Conservation (phyloP, 352 stramenopile species). For the Thalassiosira sp. region DNA sequence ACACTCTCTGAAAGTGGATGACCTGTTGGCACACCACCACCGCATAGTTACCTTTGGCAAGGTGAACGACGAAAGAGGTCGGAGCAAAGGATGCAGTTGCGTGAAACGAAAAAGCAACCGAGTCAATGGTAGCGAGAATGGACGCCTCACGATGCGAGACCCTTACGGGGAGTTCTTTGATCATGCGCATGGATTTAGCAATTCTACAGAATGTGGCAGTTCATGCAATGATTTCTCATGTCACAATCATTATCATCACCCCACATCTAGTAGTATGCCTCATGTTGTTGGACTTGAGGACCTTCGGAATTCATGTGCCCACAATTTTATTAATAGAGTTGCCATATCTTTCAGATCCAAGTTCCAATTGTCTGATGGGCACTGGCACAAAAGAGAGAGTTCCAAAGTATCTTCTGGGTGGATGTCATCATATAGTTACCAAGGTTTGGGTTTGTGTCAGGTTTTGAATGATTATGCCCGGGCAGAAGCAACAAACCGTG, state of each 20-base stretch:
- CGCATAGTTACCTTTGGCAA: slow-evolving; percentile 6
- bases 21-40: slow-evolving; percentile 36
- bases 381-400: not conserved
- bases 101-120: slow-evolving; percentile 15
- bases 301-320: slow-evolving; percentile 42
- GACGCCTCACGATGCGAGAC: slow-evolving; percentile 49
- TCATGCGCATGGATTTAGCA: slow-evolving; percentile 45
- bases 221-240: slow-evolving; percentile 28
- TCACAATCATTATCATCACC: slow-evolving; percentile 22
- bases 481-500: slow-evolving; percentile 4
- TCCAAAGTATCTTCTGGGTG: slow-evolving; percentile 29
- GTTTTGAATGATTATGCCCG: slow-evolving; percentile 37
- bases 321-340: slow-evolving; percentile 46
- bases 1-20: slow-evolving; percentile 16
- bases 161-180: slow-evolving; percentile 82
- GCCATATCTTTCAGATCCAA: slow-evolving; percentile 1
- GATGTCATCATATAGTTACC: slow-evolving; percentile 39
- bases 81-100: slow-evolving; percentile 12
- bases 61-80: not conserved
- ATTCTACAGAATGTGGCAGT: slow-evolving; percentile 36
- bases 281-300: slow-evolving; percentile 30
- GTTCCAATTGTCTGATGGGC: not conserved
- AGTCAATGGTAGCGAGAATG: slow-evolving; percentile 11
- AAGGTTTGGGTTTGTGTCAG: slow-evolving; percentile 30
- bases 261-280: slow-evolving; percentile 17